Base-by-base conservation (phyloP, 768 basidiomycete genomes). In the Amanita exitialis region DNA sequence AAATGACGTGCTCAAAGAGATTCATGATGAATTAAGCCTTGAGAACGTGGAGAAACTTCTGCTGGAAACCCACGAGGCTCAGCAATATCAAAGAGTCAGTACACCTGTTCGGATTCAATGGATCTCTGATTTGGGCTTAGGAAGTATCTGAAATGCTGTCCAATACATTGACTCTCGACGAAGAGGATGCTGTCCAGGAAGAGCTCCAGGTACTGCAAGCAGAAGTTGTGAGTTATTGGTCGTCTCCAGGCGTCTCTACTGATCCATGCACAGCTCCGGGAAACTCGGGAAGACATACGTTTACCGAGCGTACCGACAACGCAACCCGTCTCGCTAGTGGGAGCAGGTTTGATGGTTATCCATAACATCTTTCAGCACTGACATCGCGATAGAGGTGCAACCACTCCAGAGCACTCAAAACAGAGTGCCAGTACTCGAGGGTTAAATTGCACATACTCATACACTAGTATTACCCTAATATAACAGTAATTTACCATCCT, bases 41-140 rank as follows among this genome's bases (percentile, higher is more conserved):
- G 92, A 96, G 64, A 82, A 73, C 53, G 94, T 97, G n/a, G 95
- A 98, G 75, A 88, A 80, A 62, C 70, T 98, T 47, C 75, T 99
- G 71, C 90, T 86, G 57, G 90, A 96, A 67, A 96, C 94, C 0
- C 79, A 80, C 3, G 95, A 98, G 61, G 96, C 92, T 10, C 78
- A 87, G 56, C 92, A 83, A 54, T 97, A 97, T 64, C 92, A 99
- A 62, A 72, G 75, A 62, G 95, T 92, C 54, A 43, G 56, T 30
- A 16, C n/a, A n/a, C 47, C 21, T 44, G n/a, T 5, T 35, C 43
- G 12, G 25, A 27, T 16, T n/a, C 15, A 20, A 23, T 23, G 34
- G 50, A 42, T 49, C 48, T 52, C 50, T 44, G 23, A 51, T 16
- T 47, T 21, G 49, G n/a, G 47, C 52, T 9, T 58, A 99, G 96